phyloP scores from a whole-genome alignment of 305 asterid genomes.

The Fraxinus albicans region DNA sequence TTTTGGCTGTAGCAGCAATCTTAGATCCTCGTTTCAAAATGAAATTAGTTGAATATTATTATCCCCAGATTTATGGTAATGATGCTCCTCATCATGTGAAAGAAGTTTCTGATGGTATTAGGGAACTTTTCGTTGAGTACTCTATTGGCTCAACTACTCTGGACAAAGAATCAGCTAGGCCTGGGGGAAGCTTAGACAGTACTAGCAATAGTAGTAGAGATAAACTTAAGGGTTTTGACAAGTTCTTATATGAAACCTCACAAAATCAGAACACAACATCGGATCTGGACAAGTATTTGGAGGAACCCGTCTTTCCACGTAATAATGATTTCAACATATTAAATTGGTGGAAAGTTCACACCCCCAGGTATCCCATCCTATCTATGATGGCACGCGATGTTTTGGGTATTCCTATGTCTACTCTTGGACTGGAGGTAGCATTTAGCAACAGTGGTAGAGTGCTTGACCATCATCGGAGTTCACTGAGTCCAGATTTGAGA shows the following conservation, averaged over 20 bases:
- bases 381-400: conserved; percentile 95
- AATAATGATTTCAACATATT: conserved; percentile 74
- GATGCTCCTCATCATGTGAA: conserved; percentile 56
- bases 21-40: conserved; percentile 93
- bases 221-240: conserved; percentile 86
- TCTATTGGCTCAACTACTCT: conserved; percentile 48
- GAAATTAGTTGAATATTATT: conserved; percentile 89
- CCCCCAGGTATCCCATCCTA: conserved; percentile 92
- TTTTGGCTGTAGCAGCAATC: conserved; percentile 72
- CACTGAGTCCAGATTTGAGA: conserved; percentile 67
- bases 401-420: conserved; percentile 73
- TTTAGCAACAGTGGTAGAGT: conserved; percentile 65
- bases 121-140: conserved; percentile 73
- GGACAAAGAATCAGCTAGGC: conserved; percentile 43
- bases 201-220: conserved; percentile 58
- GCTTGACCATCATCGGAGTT: conserved; percentile 59
- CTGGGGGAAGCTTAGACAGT: conserved; percentile 43
- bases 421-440: conserved; percentile 66
- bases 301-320: conserved; percentile 89
- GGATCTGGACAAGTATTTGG: conserved; percentile 81
- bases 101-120: conserved; percentile 61
- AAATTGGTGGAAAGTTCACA: conserved; percentile 99
- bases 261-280: conserved; percentile 63
- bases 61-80: conserved; percentile 58
- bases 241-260: conserved; percentile 74